These are phyloP conservation scores for Rhizopogon roseolus DNA, from an alignment of 768 basidiomycete species.

Conservation along the genomic window DNA sequence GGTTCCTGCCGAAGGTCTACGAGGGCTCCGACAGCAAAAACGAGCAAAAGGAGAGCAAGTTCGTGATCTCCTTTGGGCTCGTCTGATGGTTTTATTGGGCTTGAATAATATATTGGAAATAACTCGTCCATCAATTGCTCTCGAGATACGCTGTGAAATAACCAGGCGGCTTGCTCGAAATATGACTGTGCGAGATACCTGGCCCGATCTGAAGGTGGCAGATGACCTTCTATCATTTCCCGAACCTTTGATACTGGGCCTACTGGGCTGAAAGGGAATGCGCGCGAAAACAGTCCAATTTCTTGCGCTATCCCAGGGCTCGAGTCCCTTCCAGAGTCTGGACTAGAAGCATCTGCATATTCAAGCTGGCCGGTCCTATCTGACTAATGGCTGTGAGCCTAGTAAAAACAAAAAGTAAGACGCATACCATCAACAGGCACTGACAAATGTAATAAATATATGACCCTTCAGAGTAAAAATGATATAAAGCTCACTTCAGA, in stretches of 20 bases:
- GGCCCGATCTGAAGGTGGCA: conserved; percentile 51
- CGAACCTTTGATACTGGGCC: conserved; percentile 43
- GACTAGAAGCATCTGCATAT: conserved; percentile 12
- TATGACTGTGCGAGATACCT: conserved; percentile 40
- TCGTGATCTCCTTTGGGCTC: conserved; percentile 44
- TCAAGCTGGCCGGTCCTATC: conserved; percentile 16
- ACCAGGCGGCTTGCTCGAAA: conserved; percentile 44
- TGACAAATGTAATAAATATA: conserved; percentile 8
- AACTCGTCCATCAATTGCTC: conserved; percentile 42
- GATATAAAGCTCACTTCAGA: conserved; percentile 46
- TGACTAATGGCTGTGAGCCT: conserved; percentile 12
- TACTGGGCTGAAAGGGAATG: conserved; percentile 63
- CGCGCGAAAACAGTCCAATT: conserved; percentile 46
- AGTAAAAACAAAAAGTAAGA: neutral
- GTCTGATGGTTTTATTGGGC: conserved; percentile 17
- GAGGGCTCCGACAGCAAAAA: conserved; percentile 52
- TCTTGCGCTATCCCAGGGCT: conserved; percentile 26
- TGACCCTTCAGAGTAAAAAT: conserved; percentile 1
- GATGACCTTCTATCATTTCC: conserved; percentile 45
- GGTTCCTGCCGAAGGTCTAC: conserved; percentile 29
- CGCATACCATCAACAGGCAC: conserved; percentile 30
- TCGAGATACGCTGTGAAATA: conserved; percentile 43
- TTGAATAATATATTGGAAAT: conserved; percentile 36
- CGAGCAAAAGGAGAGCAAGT: conserved; percentile 42
- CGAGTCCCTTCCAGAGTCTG: conserved; percentile 23